Percentiles rank a stretch among this genome's conserved stretches.
phyloP scores from a whole-genome alignment of 2,329 filamentous ascomycete species.

The Fusarium foetens region DNA sequence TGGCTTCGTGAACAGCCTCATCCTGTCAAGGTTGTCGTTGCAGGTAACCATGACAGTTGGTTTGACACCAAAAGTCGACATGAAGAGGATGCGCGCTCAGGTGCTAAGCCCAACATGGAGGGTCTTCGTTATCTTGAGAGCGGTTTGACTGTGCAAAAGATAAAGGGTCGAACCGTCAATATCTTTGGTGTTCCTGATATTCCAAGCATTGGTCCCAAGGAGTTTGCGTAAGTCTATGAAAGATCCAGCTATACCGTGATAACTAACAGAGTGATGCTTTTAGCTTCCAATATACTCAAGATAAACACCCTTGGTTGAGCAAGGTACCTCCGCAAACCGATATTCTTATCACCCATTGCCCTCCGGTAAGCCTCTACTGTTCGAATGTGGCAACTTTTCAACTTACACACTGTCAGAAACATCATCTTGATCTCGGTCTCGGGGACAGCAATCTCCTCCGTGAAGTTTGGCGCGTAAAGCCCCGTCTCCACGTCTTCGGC shows the following conservation, averaged over 20 bases:
- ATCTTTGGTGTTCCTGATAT: conserved; percentile 87
- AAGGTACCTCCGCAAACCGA: conserved; percentile 78
- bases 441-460: conserved; percentile 77
- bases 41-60: conserved; percentile 90
- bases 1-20: conserved; percentile 83
- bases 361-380: conserved; percentile 62
- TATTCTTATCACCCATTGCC: conserved; percentile 83
- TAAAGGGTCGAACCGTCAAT: conserved; percentile 63
- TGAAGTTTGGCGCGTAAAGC: conserved; percentile 79
- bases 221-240: conserved; percentile 65
- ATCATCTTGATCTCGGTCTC: conserved; percentile 75
- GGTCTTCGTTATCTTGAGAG: conserved; percentile 81
- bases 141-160: conserved; percentile 69
- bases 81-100: conserved; percentile 63
- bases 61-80: conserved; percentile 75
- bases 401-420: conserved; percentile 55
- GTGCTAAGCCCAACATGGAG: conserved; percentile 70
- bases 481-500: conserved; percentile 83
- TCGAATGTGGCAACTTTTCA: background rate
- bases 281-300: conserved; percentile 77
- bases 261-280: conserved; percentile 10
- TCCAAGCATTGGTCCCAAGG: conserved; percentile 75
- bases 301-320: conserved; percentile 75
- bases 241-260: background rate
- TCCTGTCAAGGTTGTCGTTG: conserved; percentile 81